Base-by-base conservation (phyloP, 2,329 filamentous ascomycete genomes). In the Trichoderma koningiopsis region DNA sequence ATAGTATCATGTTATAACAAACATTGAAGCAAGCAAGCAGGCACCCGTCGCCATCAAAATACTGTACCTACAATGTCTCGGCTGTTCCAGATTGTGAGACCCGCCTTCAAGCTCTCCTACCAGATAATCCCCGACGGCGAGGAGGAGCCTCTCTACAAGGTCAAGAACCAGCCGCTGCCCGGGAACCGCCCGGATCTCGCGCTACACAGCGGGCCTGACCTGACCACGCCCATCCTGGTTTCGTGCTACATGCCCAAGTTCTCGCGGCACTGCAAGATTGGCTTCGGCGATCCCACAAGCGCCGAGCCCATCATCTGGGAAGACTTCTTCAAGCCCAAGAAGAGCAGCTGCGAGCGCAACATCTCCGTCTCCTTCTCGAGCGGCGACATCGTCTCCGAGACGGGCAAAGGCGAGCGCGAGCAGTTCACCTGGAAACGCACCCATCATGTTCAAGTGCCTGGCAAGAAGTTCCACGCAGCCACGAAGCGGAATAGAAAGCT, bases 381-480 rank as follows among this genome's bases (percentile, higher is more conserved):
- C 27, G 68, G 70, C 6, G 68, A 60, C 0, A 35, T 22, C 5
- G 19, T 71, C 37, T 57, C 60, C 24, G 29, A 68, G 11, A 29
- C 33, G 4, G 66, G 67, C 19, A 14, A 70, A n/a, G 58, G 62
- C 22, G 47, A 68, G 29, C 64, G 66, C 4, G 58, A 70, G 31
- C 31, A 58, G 31, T 68, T 73, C 37, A 27, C 47, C 0, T 74
- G 72, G 72, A 73, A 72, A 60, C 63, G 72, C 7, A 72, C 71
- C 19, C 47, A 56, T 16, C 62, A 68, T 6, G 68, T 71, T 19
- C 35, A n/a, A 13, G 71, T 70, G 1, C 60, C 60, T 5, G 71
- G 72, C 7, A 59, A 66, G 58, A 57, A 35, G 40, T 2, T 59
- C 7, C 62, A 65, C n/a, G 29, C n/a, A 13, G 13, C 58, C 5